Percentiles rank a stretch among this genome's conserved stretches.
Conservation (phyloP, 1,139 yeast species). For the Geotrichum bryndzae region DNA sequence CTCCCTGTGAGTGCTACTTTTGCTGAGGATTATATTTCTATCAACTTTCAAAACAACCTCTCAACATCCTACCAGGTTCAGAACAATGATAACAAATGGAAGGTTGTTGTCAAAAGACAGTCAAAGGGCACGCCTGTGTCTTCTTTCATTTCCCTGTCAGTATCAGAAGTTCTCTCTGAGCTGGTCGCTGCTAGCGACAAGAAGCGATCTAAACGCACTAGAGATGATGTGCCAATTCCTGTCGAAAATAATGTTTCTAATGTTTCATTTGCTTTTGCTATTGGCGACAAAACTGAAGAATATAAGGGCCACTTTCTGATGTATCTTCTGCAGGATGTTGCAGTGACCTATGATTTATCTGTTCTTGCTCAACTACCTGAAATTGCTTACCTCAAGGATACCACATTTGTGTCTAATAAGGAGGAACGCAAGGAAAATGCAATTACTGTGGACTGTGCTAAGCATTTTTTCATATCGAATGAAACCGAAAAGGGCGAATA, state of each 20-base stretch:
- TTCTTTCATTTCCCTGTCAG: not conserved
- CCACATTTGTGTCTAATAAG: not conserved
- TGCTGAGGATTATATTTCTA: constrained; percentile 11
- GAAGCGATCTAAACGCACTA: constrained; percentile 10
- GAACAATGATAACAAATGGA: constrained; percentile 8
- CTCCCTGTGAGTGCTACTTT: constrained; percentile 10
- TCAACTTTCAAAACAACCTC: constrained; percentile 6
- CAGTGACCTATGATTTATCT: constrained; percentile 3
- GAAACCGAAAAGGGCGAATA: constrained; percentile 13
- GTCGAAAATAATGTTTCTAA: constrained; percentile 1
- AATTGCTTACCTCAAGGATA: constrained; percentile 2
- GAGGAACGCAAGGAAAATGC: not conserved
- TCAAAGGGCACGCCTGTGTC: not conserved
- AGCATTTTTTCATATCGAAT: constrained; percentile 10
- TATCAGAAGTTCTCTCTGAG: constrained; percentile 1
- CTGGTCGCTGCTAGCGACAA: not conserved
- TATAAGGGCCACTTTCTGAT: not conserved
- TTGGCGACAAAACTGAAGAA: not conserved
- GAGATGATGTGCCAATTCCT: constrained; percentile 8
- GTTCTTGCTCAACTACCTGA: constrained; percentile 7
- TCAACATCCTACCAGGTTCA: constrained; percentile 4
- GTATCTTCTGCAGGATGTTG: constrained; percentile 1
- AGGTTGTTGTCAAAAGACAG: not conserved
- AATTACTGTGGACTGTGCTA: not conserved
- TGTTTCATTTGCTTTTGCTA: constrained; percentile 3